Evolutionary conservation across 257 asterid species (phyloP), one percentile per base, ranked within the genome.

Genomic region (Solanum bulbocastanum): DNA sequence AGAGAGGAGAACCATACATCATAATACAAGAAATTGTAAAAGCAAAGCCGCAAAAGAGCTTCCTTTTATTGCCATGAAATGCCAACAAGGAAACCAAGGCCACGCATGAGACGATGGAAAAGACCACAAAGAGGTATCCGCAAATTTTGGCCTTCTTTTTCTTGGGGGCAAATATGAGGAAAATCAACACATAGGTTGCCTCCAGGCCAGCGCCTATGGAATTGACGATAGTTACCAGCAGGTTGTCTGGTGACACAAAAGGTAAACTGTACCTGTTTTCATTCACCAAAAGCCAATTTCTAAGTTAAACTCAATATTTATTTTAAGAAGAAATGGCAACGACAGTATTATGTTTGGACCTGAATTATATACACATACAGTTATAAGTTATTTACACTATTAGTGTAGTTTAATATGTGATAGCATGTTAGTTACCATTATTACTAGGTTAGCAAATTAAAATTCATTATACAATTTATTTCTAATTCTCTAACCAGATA

Each of bases 1-100:
- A 93, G 7, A 96, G 79, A 33, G 99, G 98, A 5, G 98, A 93
- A 58, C 95, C 99, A 86, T 96, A 96, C 98, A 96, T 96, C 1
- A 94, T 62, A 84, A 94, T 92, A 76, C 96, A 94, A 91, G 94
- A 94, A 4, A 92, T 18, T 0, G 95, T 74, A 12, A 94, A 95
- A 32, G 94, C 96, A 82, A 90, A 88, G 8, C 98, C 98, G 84
- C 97, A 93, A 3, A 96, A 71, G 11, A 91, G 18, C 89, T 93
- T 93, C 90, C 91, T 92, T 12, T 44, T 87, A 10, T 89, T 87
- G 8, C 84, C 87, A 85, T 88, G 92, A 71, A 93, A 86, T 36
- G 94, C 96, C 12, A 92, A 88, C 36, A 90, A 4, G 1, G 98
- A 95, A 44, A 95, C 89, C 78, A 91, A 42, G 65, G 65, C 37